Evolutionary conservation across 2,329 filamentous ascomycete genomes (phyloP), one percentile per base, ranked within the genome.

Genomic region (Orbilia quercus): DNA sequence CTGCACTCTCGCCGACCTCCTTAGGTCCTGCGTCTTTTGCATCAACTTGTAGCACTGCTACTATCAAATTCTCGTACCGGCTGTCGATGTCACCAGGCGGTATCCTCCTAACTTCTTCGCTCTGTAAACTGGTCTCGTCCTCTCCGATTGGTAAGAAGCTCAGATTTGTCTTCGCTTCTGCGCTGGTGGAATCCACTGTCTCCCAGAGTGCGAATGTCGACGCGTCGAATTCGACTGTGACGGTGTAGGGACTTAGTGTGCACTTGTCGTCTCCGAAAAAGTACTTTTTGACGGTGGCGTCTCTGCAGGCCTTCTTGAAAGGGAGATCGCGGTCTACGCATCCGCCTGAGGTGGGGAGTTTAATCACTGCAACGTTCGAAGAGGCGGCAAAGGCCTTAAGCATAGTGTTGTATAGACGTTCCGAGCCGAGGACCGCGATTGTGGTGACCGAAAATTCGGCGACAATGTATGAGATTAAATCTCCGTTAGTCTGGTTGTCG

Each of bases 211-310:
- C 91, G 96, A 45, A 98, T 85, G 1, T 87, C 84, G 40, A 80
- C 7, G 88, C 87, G 69, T 88, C 85, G 79, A 92, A 95, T 75
- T 92, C 89, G 2, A 96, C 87, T 70, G 90, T 90, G 78, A 96
- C 91, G 5, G 92, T 96, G 77, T 93, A 90, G 0, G 95, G 95
- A 48, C 91, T 95, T 1, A 99, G 83, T 0, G 91, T 90, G 67
- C 90, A 86, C 74, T 87, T 88, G 0, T 85, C 82, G 75, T 91
- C 90, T 7, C 95, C 95, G 79, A 97, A 99, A 82, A 99, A 99
- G 81, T 99, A 99, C 77, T 93, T 90, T 76, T 90, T 90, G 58
- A 97, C 92, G 55, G 90, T 86, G 0, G 90, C 87, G 78, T 96
- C 91, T 47, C 90, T 86, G 3, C 87, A 82, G 14, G 88, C 85